Conservation (phyloP, 1,284 basidiomycete species). For the Sanguinoderma infundibulare region DNA sequence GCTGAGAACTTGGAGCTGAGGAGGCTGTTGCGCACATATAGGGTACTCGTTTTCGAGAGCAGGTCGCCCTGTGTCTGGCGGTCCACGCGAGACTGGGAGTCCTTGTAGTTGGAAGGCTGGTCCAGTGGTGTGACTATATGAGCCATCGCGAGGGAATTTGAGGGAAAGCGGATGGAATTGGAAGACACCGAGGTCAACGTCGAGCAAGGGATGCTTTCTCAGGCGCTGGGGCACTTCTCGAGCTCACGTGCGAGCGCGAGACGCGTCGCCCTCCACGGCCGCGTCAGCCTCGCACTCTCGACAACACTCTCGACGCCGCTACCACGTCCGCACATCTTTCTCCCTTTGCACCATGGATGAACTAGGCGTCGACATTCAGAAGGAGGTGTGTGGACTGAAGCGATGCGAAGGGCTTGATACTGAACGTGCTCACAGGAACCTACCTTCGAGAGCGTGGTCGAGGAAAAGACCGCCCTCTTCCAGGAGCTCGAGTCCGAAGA, state of each 20-base stretch:
- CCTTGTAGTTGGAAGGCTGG: constrained; percentile 94
- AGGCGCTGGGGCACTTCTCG: constrained; percentile 15
- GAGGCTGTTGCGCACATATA: constrained; percentile 61
- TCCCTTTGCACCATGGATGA: constrained; percentile 63
- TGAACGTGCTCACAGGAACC: constrained; percentile 68
- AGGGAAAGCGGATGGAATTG: constrained; percentile 18
- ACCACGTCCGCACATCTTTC: constrained; percentile 23
- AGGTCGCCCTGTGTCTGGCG: constrained; percentile 71
- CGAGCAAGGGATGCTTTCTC: constrained; percentile 8
- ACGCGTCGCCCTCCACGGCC: constrained; percentile 40
- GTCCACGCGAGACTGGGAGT: constrained; percentile 83
- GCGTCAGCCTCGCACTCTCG: constrained; percentile 52
- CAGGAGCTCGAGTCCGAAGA: constrained; percentile 85
- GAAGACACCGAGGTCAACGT: constrained; percentile 7
- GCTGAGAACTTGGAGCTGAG: background rate
- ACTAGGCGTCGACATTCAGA: constrained; percentile 84
- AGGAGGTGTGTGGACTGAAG: constrained; percentile 61
- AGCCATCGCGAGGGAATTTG: constrained; percentile 60
- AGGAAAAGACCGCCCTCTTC: constrained; percentile 86
- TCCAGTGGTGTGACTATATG: constrained; percentile 87
- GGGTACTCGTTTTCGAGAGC: constrained; percentile 73
- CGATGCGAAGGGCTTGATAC: constrained; percentile 7
- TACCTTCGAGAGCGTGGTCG: constrained; percentile 85
- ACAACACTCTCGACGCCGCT: constrained; percentile 14
- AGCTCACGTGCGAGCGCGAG: constrained; percentile 23